These are phyloP conservation scores for Remersonia thermophila DNA, from an alignment of 2,329 filamentous ascomycete species.

Conservation along the genomic window DNA sequence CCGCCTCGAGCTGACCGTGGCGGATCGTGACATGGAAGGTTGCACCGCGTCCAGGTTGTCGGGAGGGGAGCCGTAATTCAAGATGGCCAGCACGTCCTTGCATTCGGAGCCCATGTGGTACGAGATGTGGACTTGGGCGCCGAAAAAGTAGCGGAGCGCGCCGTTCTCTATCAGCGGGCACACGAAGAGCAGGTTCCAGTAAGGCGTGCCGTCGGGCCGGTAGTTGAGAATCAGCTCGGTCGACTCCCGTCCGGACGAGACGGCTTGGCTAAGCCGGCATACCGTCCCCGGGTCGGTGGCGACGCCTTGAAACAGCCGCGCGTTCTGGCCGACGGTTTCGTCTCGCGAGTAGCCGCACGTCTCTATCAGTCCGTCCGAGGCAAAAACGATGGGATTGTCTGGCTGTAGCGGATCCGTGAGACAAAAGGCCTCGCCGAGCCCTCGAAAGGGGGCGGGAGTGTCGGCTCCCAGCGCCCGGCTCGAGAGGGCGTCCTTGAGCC, in stretches of 20 bases:
- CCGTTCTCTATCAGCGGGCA: constrained; percentile 40
- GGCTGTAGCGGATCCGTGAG: constrained; percentile 38
- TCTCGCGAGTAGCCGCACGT: constrained; percentile 33
- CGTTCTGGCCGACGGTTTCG: constrained; percentile 36
- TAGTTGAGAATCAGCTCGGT: constrained; percentile 37
- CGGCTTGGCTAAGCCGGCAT: constrained; percentile 25
- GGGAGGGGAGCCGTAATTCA: constrained; percentile 26
- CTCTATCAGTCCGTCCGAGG: constrained; percentile 37
- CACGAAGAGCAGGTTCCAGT: constrained; percentile 44
- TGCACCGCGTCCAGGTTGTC: constrained; percentile 15
- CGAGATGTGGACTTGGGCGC: constrained; percentile 45
- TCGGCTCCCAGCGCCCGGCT: constrained; percentile 19
- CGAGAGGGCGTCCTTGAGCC: constrained; percentile 33
- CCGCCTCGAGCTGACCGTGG: background rate
- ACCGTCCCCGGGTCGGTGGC: constrained; percentile 28
- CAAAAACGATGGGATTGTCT: constrained; percentile 39
- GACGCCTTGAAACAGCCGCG: constrained; percentile 34
- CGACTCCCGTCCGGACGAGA: constrained; percentile 26
- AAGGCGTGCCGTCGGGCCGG: constrained; percentile 35
- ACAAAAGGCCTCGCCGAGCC: constrained; percentile 47
- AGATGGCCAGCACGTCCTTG: constrained; percentile 37
- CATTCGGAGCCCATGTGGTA: constrained; percentile 34
- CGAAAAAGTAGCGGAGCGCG: constrained; percentile 39
- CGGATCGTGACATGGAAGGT: too few species aligned
- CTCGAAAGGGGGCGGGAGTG: constrained; percentile 31